These are phyloP conservation scores for Penicillium nordicum DNA, from an alignment of 2,329 filamentous ascomycete species.

Conservation along the genomic window DNA sequence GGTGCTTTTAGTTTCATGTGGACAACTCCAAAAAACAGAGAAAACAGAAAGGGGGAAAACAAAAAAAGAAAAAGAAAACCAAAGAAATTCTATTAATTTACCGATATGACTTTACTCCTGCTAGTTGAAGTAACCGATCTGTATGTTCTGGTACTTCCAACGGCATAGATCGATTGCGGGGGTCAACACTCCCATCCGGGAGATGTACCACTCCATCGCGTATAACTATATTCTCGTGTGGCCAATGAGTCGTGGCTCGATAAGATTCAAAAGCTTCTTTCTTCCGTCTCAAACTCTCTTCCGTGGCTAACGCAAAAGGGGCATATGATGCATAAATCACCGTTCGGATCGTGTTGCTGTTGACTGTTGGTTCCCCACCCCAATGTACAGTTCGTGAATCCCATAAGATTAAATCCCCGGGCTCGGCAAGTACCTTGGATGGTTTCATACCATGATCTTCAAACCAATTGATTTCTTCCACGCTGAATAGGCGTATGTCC, in stretches of 20 bases:
- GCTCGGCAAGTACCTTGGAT: slow-evolving; percentile 40
- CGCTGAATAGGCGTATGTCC: slow-evolving; percentile 24
- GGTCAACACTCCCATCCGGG: background rate
- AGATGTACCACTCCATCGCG: background rate
- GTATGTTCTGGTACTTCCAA: slow-evolving; percentile 1
- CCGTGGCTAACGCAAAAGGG: background rate
- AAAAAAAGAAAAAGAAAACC: background rate
- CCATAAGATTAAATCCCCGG: slow-evolving; percentile 44
- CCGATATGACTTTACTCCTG: slow-evolving; percentile 1
- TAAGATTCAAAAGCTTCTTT: slow-evolving; percentile 13
- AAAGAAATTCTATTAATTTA: background rate
- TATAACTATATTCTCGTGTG: slow-evolving; percentile 3
- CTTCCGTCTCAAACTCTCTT: background rate
- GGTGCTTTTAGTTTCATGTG: background rate
- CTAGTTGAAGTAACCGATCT: slow-evolving; percentile 2
- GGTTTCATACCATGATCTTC: slow-evolving; percentile 22
- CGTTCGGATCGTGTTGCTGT: slow-evolving; percentile 20
- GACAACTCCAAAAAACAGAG: background rate
- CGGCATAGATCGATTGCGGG: slow-evolving; percentile 1
- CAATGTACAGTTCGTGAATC: slow-evolving; percentile 26
- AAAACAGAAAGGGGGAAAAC: background rate
- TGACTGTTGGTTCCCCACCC: slow-evolving; percentile 21
- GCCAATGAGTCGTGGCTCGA: slow-evolving; percentile 4
- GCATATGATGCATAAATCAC: slow-evolving; percentile 24
- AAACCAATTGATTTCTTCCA: slow-evolving; percentile 33